phyloP scores from a whole-genome alignment of 495 filamentous ascomycete species.

The Bryoglossum gracile region DNA sequence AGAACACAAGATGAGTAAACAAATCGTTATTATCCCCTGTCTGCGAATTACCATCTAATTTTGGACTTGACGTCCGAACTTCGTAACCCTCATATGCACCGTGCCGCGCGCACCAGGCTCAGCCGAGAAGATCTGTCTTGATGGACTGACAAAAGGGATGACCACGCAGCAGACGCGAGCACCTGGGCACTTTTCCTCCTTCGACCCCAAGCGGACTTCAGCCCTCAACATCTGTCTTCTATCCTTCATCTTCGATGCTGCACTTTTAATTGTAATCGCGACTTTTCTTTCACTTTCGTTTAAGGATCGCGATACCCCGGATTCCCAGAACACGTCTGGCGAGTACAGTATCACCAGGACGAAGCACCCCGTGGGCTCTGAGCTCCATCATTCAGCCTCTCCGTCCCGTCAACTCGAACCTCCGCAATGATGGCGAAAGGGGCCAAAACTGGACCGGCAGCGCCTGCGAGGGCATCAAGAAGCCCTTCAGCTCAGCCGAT shows the following conservation, averaged over 20 bases:
- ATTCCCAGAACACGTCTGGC: too few relatives aligned
- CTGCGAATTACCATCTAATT: too few relatives aligned
- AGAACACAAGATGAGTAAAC: too few relatives aligned
- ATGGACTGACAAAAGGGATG: conserved; percentile 8
- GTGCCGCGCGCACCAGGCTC: conserved; percentile 1
- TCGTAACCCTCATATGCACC: conserved; percentile 2
- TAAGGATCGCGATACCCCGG: conserved; percentile 11
- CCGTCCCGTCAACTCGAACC: neutral
- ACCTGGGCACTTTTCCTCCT: conserved; percentile 7
- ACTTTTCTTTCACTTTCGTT: conserved; percentile 24
- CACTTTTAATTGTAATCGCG: conserved; percentile 23
- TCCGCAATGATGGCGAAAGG: conserved; percentile 19
- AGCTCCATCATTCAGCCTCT: conserved; percentile 14
- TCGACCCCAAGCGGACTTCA: neutral
- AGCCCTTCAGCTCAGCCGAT: neutral
- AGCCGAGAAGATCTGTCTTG: conserved; percentile 17
- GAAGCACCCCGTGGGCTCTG: conserved; percentile 10
- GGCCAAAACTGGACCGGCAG: conserved; percentile 10
- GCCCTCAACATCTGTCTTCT: neutral
- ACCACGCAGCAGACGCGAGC: too few relatives aligned
- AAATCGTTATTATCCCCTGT: too few relatives aligned
- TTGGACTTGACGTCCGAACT: too few relatives aligned
- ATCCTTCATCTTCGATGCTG: conserved; percentile 19
- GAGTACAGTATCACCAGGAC: too few relatives aligned
- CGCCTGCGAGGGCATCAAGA: conserved; percentile 3